These are phyloP conservation scores for Dichomitus squalens DNA, from an alignment of 1,284 basidiomycete genomes.

Conservation along the genomic window DNA sequence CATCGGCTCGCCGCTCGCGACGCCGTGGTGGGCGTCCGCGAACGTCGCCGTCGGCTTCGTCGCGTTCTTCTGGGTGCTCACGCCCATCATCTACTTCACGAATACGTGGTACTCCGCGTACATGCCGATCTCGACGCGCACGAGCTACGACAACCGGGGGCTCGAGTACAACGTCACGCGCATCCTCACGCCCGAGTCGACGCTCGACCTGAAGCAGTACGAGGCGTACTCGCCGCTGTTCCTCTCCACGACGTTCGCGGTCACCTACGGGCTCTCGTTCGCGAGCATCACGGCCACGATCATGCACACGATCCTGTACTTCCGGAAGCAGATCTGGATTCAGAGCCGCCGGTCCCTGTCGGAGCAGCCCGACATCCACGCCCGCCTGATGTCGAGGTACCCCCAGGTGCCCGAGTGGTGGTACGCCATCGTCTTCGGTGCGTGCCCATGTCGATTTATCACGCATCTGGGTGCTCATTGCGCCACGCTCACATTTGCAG, in stretches of 20 bases:
- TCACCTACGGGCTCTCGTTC: constrained; percentile 63
- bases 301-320: constrained; percentile 60
- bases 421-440: constrained; percentile 51
- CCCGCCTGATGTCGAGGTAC: constrained; percentile 60
- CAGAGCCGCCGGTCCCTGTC: constrained; percentile 46
- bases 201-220: constrained; percentile 54
- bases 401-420: constrained; percentile 65
- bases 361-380: constrained; percentile 68
- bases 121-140: constrained; percentile 38
- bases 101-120: constrained; percentile 44
- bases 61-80: constrained; percentile 59
- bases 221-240: constrained; percentile 60
- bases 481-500: constrained; percentile 21
- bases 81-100: constrained; percentile 54
- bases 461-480: constrained; percentile 4
- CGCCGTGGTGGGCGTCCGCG: constrained; percentile 35
- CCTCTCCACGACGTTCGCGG: constrained; percentile 55
- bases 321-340: constrained; percentile 58
- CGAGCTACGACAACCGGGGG: constrained; percentile 45
- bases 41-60: constrained; percentile 35
- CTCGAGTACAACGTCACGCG: constrained; percentile 51
- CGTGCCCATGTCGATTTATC: constrained; percentile 41
- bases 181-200: constrained; percentile 46
- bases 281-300: constrained; percentile 57
- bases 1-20: constrained; percentile 35